Percentiles rank a stretch among this genome's conserved stretches.
Evolutionary conservation across 2,329 filamentous ascomycete genomes (phyloP).

Genomic region (Colletotrichum horii): DNA sequence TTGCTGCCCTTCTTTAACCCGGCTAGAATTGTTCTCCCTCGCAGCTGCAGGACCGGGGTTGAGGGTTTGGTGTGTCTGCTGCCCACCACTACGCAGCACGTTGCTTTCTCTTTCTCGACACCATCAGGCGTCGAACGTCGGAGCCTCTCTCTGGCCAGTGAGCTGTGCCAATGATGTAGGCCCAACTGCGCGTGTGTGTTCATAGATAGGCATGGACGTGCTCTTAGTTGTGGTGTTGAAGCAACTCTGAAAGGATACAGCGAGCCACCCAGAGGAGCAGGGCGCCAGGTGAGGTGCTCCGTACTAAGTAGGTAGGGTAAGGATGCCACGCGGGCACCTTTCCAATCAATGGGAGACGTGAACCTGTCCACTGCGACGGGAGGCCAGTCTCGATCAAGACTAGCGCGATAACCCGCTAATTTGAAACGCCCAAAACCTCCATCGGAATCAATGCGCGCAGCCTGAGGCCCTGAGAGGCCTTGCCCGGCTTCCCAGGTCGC

Average conservation of each 20-base stretch:
- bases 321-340: constrained; percentile 3
- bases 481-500: neutral
- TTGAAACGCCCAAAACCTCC: constrained; percentile 26
- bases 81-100: neutral
- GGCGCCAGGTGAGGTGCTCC: neutral
- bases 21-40: neutral
- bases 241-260: neutral
- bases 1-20: neutral
- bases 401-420: constrained; percentile 21
- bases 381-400: neutral
- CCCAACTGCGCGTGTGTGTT: neutral
- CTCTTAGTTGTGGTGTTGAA: neutral
- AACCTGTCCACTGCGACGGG: constrained; percentile 10
- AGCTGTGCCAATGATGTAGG: neutral
- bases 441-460: constrained; percentile 21
- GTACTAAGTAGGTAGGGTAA: neutral
- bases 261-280: neutral
- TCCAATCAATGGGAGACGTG: constrained; percentile 22
- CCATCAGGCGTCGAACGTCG: neutral
- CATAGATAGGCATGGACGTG: neutral
- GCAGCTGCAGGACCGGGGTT: neutral
- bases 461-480: neutral
- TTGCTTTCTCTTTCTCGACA: neutral
- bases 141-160: neutral
- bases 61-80: neutral